Percentiles rank a stretch among this genome's conserved stretches.
phyloP scores from a whole-genome alignment of 176 grass and related monocot species.

The Paspalum vaginatum region DNA sequence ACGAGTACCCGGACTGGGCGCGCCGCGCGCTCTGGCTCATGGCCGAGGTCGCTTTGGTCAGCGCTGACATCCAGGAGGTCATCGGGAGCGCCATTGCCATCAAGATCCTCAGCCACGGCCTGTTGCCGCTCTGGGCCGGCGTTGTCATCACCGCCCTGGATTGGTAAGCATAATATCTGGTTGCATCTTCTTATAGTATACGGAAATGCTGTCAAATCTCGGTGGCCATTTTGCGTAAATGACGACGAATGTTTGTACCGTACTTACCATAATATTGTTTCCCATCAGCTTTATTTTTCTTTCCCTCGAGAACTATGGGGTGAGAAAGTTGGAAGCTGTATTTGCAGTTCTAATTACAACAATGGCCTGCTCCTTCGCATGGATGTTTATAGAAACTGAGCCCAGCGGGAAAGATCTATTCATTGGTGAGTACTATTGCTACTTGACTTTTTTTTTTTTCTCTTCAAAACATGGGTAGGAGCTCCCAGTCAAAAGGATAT shows the following conservation, averaged over 20 bases:
- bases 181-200: background rate
- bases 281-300: conserved; percentile 89
- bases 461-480: background rate
- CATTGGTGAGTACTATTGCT: conserved; percentile 47
- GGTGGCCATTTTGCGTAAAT: background rate
- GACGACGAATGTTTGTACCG: background rate
- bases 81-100: conserved; percentile 91
- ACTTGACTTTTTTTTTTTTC: background rate
- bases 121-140: conserved; percentile 79
- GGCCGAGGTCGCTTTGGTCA: conserved; percentile 85
- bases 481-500: background rate
- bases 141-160: conserved; percentile 82
- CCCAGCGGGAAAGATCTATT: conserved; percentile 75
- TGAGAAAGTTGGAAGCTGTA: conserved; percentile 88
- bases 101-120: conserved; percentile 76
- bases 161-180: conserved; percentile 49
- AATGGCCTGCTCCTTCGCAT: conserved; percentile 83
- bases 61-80: conserved; percentile 92
- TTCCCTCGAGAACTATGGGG: conserved; percentile 87
- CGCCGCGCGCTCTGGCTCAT: conserved; percentile 75
- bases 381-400: conserved; percentile 82
- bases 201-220: background rate
- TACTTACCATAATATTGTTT: conserved; percentile 29
- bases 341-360: conserved; percentile 86
- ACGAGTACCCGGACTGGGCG: conserved; percentile 83